phyloP scores from a whole-genome alignment of 208 protist species.

The Eutreptiella sp. region DNA sequence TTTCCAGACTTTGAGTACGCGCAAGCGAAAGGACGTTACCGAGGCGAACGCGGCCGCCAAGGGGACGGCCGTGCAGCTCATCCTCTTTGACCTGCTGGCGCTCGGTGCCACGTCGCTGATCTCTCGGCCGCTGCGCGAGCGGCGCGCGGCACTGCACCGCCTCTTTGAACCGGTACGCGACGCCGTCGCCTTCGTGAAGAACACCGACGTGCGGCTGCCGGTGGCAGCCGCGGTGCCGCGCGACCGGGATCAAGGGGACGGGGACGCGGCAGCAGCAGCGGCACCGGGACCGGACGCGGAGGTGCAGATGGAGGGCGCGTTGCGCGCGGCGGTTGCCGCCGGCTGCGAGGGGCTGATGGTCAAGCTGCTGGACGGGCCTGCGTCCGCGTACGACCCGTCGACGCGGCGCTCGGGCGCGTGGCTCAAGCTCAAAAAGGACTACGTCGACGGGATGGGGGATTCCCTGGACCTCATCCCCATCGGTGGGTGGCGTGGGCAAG shows the following conservation, averaged over 20 bases:
- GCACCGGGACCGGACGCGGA: background rate
- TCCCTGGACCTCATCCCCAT: slow-evolving; percentile 21
- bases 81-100: background rate
- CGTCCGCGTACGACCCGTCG: background rate
- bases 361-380: slow-evolving; percentile 8
- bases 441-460: slow-evolving; percentile 11
- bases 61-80: background rate
- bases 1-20: background rate
- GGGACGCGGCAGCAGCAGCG: too few relatives aligned
- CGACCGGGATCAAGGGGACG: too few relatives aligned
- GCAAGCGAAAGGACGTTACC: background rate
- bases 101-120: background rate
- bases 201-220: background rate
- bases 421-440: slow-evolving; percentile 29
- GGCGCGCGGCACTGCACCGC: background rate
- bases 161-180: background rate
- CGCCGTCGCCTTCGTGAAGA: background rate
- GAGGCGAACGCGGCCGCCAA: background rate
- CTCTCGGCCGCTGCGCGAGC: background rate
- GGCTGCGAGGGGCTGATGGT: slow-evolving; percentile 27
- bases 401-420: background rate
- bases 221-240: background rate
- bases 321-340: background rate
- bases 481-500: background rate
- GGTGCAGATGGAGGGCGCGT: background rate